Evolutionary conservation across 2,329 filamentous ascomycete genomes (phyloP).

Genomic region (Arachnomyces sp.): DNA sequence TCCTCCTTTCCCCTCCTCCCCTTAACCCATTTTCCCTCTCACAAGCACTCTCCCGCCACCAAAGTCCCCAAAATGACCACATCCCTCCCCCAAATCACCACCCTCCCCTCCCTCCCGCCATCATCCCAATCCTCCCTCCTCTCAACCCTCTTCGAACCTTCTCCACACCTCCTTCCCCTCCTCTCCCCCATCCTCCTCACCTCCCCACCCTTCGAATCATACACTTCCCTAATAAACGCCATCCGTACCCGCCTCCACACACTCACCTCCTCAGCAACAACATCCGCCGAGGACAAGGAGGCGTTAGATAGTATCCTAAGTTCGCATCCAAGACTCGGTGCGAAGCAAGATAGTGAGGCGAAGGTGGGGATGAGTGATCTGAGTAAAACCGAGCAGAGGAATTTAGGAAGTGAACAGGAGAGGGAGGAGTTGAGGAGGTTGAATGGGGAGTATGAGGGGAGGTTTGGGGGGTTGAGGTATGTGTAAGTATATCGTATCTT

Average conservation of each 20-base stretch:
- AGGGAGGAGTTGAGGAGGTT: conserved; percentile 46
- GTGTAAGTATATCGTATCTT: conserved; percentile 43
- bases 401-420: conserved; percentile 50
- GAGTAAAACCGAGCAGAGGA: conserved; percentile 73
- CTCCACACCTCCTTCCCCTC: conserved; percentile 62
- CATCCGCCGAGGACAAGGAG: conserved; percentile 42
- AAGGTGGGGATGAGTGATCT: conserved; percentile 62
- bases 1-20: too few relatives aligned
- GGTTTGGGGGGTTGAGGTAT: conserved; percentile 74
- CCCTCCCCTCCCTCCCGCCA: conserved; percentile 10
- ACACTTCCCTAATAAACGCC: conserved; percentile 59
- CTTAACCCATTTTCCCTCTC: background rate
- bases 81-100: conserved; percentile 7
- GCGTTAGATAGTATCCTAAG: conserved; percentile 65
- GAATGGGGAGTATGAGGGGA: conserved; percentile 71
- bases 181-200: conserved; percentile 57
- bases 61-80: conserved; percentile 2
- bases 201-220: conserved; percentile 45
- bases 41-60: background rate
- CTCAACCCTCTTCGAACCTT: conserved; percentile 79
- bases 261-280: conserved; percentile 48
- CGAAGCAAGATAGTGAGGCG: conserved; percentile 59
- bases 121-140: conserved; percentile 38
- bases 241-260: conserved; percentile 56
- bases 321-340: conserved; percentile 76